Base-by-base conservation (phyloP, 2,329 filamentous ascomycete species). In the Pyrenophora graminea region DNA sequence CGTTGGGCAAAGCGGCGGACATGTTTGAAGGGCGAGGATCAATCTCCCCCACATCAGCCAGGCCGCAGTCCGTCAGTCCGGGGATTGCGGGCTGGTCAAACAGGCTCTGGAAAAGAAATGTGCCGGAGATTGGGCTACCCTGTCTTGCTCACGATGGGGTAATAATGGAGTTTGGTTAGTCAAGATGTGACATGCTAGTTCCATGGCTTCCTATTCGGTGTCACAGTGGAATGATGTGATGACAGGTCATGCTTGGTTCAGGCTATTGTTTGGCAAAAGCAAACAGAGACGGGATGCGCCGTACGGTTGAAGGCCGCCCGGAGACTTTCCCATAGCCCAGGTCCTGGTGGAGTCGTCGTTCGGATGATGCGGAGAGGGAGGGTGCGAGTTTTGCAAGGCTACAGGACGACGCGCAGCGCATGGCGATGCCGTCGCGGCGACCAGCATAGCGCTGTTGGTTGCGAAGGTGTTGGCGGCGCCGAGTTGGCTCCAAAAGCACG, bases 201-300 rank as follows among this genome's bases (percentile, higher is more conserved):
- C 59, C 61, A 51, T 32, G 19, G 44, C 54, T 49, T 67, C 60
- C 61, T 48, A 66, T 64, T 68, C 51, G 63, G 51, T 40, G 43
- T 40, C 10, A 27, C n/a, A 33, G 36, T 39, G 25, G 37, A 44
- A 55, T 57, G 51, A 58, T 46, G 61, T 49, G 45, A 59, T 49
- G 52, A 57, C 44, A 56, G 41, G 45, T 49, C 10, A 30, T 30
- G 38, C 58, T 62, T 61, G 59, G 59, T 61, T 54, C 47, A 52
- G 55, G 48, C 49, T 46, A 58, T 58, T 51, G 54, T 52, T 49
- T 57, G 38, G 59, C 62, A 40, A 48, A 48, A 55, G 23, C 23
- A 42, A 44, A 32, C 19, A 13, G 36, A 43, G 36, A 36, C 25
- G 32, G 19, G 39, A 47, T 21, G 40, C 40, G 40, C 37, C 30